phyloP scores from a whole-genome alignment of 2,329 filamentous ascomycete genomes.

The Sarocladium oryzae region DNA sequence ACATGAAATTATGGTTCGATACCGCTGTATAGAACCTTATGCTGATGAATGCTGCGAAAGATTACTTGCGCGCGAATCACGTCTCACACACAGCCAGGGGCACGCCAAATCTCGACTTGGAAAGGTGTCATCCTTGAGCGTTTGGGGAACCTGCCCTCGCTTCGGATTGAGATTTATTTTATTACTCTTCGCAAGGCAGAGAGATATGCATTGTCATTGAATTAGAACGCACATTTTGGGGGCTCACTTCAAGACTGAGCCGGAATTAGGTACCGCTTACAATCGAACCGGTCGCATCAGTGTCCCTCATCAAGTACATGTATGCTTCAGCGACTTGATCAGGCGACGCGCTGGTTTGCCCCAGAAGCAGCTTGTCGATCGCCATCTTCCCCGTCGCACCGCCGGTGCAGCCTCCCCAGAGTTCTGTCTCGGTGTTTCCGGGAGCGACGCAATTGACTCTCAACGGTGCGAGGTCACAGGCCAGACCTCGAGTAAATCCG shows the following conservation, averaged over 20 bases:
- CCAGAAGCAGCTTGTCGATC: constrained; percentile 9
- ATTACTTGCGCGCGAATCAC: no score
- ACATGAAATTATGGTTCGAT: no score
- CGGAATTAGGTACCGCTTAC: neutral
- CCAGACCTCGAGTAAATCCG: constrained; percentile 48
- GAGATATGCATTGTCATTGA: no score
- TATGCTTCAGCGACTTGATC: constrained; percentile 38
- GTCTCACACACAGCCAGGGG: no score
- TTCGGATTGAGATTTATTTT: no score
- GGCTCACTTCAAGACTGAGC: neutral
- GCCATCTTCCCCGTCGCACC: neutral
- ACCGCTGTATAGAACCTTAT: no score
- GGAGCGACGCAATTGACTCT: constrained; percentile 57
- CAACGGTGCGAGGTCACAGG: constrained; percentile 56
- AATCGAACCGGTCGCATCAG: constrained; percentile 6
- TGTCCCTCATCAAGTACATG: constrained; percentile 36
- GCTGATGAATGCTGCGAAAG: no score
- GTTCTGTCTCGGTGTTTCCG: constrained; percentile 43
- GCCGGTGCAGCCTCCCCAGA: constrained; percentile 19
- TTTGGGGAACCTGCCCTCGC: no score
- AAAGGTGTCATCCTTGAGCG: no score
- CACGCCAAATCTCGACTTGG: no score
- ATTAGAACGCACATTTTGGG: neutral
- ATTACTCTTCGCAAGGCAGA: no score
- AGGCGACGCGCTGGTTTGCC: constrained; percentile 24